Percentiles rank a stretch among this genome's conserved stretches.
phyloP scores from a whole-genome alignment of 306 rosid genomes.

The Cajanus cajan region DNA sequence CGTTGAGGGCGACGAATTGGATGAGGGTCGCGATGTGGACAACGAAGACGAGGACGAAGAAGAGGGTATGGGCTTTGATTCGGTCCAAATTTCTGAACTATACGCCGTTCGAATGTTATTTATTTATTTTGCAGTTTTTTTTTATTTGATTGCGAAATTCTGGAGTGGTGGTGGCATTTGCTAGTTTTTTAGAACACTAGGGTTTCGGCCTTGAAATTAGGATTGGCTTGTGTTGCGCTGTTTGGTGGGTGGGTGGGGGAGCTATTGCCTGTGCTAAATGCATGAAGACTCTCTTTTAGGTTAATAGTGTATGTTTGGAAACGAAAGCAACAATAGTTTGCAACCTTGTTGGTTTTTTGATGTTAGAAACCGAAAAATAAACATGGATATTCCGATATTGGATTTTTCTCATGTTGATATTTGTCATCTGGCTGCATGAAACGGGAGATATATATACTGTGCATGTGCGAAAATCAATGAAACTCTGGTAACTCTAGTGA shows the following conservation, averaged over 20 bases:
- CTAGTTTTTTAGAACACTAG: background rate
- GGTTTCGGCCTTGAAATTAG: conserved; percentile 22
- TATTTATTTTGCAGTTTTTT: background rate
- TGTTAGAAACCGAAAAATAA: background rate
- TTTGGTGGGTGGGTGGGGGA: background rate
- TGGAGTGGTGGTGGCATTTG: background rate
- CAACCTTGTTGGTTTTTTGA: background rate
- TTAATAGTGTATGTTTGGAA: background rate
- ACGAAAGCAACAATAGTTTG: background rate
- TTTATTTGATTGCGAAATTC: background rate
- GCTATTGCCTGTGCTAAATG: background rate
- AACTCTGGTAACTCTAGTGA: background rate
- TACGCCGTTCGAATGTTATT: background rate
- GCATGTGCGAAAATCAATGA: background rate
- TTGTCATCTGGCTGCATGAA: background rate
- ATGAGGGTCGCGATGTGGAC: conserved; percentile 43
- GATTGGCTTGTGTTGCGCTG: background rate
- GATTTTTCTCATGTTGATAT: background rate
- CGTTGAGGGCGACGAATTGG: conserved; percentile 51
- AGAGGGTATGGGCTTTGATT: conserved; percentile 56
- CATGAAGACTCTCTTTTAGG: background rate
- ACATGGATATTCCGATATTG: background rate
- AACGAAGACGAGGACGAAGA: conserved; percentile 85
- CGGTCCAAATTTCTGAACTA: background rate
- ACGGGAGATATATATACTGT: background rate